These are phyloP conservation scores for Aspergillus tubingensis DNA, from an alignment of 2,329 filamentous ascomycete species.

Conservation along the genomic window DNA sequence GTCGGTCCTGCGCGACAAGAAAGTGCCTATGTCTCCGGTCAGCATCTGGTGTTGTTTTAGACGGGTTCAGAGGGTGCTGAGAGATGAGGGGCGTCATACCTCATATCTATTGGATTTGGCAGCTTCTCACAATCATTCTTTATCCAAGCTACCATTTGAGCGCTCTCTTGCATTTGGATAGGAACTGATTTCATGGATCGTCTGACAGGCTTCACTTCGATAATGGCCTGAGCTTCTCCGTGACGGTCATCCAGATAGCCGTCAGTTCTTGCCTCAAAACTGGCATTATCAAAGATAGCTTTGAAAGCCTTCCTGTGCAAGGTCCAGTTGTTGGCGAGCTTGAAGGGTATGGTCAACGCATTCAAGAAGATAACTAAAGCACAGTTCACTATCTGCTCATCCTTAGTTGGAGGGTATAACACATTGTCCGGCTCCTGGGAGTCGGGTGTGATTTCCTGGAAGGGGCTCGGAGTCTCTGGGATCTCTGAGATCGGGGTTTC, in stretches of 20 bases:
- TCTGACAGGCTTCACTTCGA: constrained; percentile 19
- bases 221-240: constrained; percentile 2
- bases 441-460: not conserved
- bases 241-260: constrained; percentile 19
- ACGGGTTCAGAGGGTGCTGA: no score
- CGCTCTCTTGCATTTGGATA: constrained; percentile 21
- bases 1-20: constrained; percentile 8
- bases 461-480: no score
- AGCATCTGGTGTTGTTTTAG: not conserved
- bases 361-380: constrained; percentile 21
- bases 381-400: constrained; percentile 26
- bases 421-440: constrained; percentile 12
- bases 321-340: constrained; percentile 14
- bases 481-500: not conserved
- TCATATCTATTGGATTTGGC: not conserved
- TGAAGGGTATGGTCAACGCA: constrained; percentile 16
- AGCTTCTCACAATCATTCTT: not conserved
- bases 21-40: not conserved
- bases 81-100: not conserved
- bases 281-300: constrained; percentile 11
- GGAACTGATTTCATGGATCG: not conserved
- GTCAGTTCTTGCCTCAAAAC: constrained; percentile 21
- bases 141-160: not conserved
- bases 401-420: constrained; percentile 15
- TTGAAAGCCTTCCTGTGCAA: constrained; percentile 17